Conservation (phyloP, 2,329 filamentous ascomycete species). For the Grosmannia clavigera region DNA sequence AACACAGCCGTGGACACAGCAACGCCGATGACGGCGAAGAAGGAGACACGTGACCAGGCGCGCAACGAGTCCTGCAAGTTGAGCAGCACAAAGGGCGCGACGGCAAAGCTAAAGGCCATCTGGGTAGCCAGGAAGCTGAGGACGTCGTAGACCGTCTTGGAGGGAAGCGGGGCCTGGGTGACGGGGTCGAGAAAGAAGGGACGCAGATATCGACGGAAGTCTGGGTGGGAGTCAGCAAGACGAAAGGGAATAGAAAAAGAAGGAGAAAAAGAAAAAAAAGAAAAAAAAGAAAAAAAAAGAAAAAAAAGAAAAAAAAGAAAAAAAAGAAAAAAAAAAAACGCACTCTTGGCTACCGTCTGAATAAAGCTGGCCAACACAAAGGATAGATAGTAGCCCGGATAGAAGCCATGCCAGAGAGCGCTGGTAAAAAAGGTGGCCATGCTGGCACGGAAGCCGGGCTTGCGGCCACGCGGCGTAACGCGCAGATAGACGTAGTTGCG, state of each 20-base stretch:
- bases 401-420: slow-evolving; percentile 96
- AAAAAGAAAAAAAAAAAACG: slow-evolving; percentile 24
- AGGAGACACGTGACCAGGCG: slow-evolving; percentile 80
- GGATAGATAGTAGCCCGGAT: slow-evolving; percentile 86
- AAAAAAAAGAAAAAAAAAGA: slow-evolving; percentile 12
- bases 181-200: slow-evolving; percentile 84
- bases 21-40: slow-evolving; percentile 66
- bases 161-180: slow-evolving; percentile 52
- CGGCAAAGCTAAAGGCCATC: slow-evolving; percentile 56
- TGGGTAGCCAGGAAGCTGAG: slow-evolving; percentile 21
- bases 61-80: slow-evolving; percentile 55
- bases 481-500: slow-evolving; percentile 92
- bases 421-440: slow-evolving; percentile 90
- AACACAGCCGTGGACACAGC: slow-evolving; percentile 60
- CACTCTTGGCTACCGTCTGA: slow-evolving; percentile 90
- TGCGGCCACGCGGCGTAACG: slow-evolving; percentile 89
- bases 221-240: slow-evolving; percentile 31
- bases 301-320: too few relatives aligned
- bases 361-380: slow-evolving; percentile 85
- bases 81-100: slow-evolving; percentile 76
- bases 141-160: slow-evolving; percentile 67
- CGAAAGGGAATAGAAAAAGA: background rate
- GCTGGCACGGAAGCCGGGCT: slow-evolving; percentile 89
- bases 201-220: slow-evolving; percentile 77
- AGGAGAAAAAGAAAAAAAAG: slow-evolving; percentile 11